These are phyloP conservation scores for Rosa lucieae DNA, from an alignment of 306 rosid genomes.

Conservation along the genomic window DNA sequence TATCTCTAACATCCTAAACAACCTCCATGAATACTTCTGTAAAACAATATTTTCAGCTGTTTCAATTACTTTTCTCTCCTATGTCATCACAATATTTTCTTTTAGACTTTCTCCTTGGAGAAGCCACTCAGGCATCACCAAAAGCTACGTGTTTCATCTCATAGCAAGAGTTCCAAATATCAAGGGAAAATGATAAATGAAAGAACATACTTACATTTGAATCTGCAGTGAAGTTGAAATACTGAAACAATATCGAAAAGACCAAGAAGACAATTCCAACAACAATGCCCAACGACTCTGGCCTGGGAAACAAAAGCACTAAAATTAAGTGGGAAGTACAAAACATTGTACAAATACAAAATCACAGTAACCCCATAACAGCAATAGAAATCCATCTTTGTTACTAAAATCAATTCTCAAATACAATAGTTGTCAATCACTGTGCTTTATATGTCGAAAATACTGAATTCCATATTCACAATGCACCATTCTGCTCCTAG, in stretches of 20 bases:
- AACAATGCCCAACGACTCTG: slow-evolving; percentile 91
- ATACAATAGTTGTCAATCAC: background rate
- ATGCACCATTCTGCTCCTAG: background rate
- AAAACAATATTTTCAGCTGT: background rate
- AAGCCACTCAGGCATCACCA: background rate
- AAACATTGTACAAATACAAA: background rate
- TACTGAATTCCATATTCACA: background rate
- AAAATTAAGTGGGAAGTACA: background rate
- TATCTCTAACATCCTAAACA: background rate
- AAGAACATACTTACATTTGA: slow-evolving; percentile 60
- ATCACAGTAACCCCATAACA: background rate
- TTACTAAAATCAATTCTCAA: background rate
- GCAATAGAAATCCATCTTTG: background rate
- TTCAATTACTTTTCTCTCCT: background rate
- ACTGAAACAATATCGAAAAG: slow-evolving; percentile 77
- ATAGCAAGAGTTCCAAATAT: background rate
- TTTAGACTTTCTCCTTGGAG: background rate
- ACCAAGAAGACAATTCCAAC: slow-evolving; percentile 88
- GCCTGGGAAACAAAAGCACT: slow-evolving; percentile 46
- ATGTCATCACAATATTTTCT: background rate
- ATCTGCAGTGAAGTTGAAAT: slow-evolving; percentile 85
- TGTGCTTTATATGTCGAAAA: background rate
- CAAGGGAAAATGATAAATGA: background rate
- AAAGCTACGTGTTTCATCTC: background rate
- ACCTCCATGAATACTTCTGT: background rate